These are phyloP conservation scores for Crithidia bombi DNA, from an alignment of 208 protist genomes.

Conservation along the genomic window DNA sequence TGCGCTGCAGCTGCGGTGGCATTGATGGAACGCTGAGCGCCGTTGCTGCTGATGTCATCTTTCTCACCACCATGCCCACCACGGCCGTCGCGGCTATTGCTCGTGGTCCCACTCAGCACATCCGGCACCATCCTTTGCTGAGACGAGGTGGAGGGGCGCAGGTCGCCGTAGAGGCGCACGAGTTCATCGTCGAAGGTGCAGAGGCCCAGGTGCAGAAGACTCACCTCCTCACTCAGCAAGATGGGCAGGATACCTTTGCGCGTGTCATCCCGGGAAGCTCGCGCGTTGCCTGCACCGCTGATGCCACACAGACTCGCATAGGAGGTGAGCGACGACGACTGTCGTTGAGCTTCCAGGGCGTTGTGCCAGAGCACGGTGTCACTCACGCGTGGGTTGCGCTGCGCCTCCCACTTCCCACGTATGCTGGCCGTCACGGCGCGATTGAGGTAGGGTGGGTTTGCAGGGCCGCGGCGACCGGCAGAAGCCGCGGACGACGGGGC, in stretches of 20 bases:
- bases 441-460: slow-evolving; percentile 26
- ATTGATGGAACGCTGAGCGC: neutral
- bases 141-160: slow-evolving; percentile 10
- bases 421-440: slow-evolving; percentile 39
- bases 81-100: neutral
- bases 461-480: neutral
- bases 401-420: slow-evolving; percentile 46
- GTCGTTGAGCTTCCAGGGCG: slow-evolving; percentile 33
- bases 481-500: neutral
- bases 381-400: slow-evolving; percentile 38
- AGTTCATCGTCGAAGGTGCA: slow-evolving; percentile 79
- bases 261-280: neutral
- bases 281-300: neutral
- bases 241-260: slow-evolving; percentile 39
- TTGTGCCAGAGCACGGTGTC: slow-evolving; percentile 29
- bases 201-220: slow-evolving; percentile 77
- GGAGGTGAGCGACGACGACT: slow-evolving; percentile 1
- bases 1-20: neutral
- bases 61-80: neutral
- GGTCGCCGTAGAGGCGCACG: slow-evolving; percentile 44
- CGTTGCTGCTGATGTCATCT: neutral
- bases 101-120: neutral
- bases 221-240: slow-evolving; percentile 73
- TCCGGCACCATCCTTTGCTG: neutral
- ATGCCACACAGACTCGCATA: neutral